Base-by-base conservation (phyloP, 1,284 basidiomycete species). In the Malassezia obtusa region DNA sequence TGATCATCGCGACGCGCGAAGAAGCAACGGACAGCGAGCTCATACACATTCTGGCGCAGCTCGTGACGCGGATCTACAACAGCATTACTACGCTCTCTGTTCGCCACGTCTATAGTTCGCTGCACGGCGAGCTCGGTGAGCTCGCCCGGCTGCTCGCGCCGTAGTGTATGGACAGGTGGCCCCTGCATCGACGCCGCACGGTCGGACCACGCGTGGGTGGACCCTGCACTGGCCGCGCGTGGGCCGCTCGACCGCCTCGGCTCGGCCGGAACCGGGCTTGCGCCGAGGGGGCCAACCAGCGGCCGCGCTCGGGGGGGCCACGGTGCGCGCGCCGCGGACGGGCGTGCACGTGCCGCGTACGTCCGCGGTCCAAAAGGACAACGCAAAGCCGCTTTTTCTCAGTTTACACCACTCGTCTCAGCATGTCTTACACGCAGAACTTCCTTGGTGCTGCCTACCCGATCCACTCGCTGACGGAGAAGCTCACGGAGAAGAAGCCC, bases 1-100 rank as follows among this genome's bases (percentile, higher is more conserved):
- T 69, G 7, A 60, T 67, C 41, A 62, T 62, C 40, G 56, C 60
- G 31, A 52, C 65, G n/a, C 64, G 70, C 10, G 70, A 73, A 47
- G 70, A 73, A 45, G 68, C 68, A 1, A 66, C 70, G 28, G 70
- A 73, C 41, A 60, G 67, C 40, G 70, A 73, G 51, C 51, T 73
- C n/a, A 58, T 61, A 8, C 57, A 58, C 10, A 58, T 70, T 24
- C 48, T 73, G 37, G 57, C 60, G 28, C 66, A 71, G 48, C 62
- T 76, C 49, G 57, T 74, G 30, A 68, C 61, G 28, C 61, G 68
- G 3, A 67, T 68, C 33, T 54, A 58, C 53, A 71, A 71, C 46
- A 58, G 63, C 4, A 50, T 65, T 1, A 56, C 62, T 14, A 59
- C 60, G 41, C 38, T 68, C 30, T 45, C 45, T 45, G 37, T 66